Evolutionary conservation across 768 basidiomycete genomes (phyloP).

Genomic region (Xerocomus spinulosus): DNA sequence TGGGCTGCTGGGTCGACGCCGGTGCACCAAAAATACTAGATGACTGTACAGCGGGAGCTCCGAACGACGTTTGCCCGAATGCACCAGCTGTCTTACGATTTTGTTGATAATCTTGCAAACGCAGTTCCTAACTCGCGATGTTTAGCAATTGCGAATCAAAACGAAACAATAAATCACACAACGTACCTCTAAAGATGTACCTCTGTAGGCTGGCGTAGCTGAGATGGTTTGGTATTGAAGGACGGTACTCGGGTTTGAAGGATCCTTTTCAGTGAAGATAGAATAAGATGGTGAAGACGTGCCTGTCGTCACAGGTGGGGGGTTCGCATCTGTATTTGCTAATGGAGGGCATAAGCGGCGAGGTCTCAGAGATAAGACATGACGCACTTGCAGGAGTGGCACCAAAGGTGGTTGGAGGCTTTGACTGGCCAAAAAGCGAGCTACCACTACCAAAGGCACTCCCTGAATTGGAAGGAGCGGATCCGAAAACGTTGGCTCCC

Average conservation of each 20-base stretch:
- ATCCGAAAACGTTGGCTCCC: constrained; percentile 33
- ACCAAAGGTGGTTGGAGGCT: constrained; percentile 43
- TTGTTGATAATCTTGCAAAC: constrained; percentile 71
- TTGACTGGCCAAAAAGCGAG: constrained; percentile 57
- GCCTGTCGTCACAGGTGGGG: constrained; percentile 63
- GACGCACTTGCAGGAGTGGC: constrained; percentile 32
- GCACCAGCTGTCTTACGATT: constrained; percentile 65
- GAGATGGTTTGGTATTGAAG: constrained; percentile 81
- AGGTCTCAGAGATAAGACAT: background rate
- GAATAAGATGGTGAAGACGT: constrained; percentile 62
- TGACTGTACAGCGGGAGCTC: constrained; percentile 24
- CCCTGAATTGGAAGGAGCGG: constrained; percentile 26
- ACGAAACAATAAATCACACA: constrained; percentile 4
- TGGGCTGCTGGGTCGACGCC: constrained; percentile 25
- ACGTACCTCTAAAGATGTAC: constrained; percentile 71
- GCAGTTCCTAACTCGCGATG: constrained; percentile 52
- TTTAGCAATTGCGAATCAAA: background rate
- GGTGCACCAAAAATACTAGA: constrained; percentile 25
- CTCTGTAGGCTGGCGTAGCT: constrained; percentile 72
- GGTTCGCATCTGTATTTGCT: constrained; percentile 35
- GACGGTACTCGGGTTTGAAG: constrained; percentile 36
- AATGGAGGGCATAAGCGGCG: constrained; percentile 9
- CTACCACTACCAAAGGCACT: constrained; percentile 43
- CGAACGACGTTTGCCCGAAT: constrained; percentile 48
- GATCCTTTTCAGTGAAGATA: constrained; percentile 63